Base-by-base conservation (phyloP, 2,329 filamentous ascomycete genomes). In the Calonectria pauciramosa region DNA sequence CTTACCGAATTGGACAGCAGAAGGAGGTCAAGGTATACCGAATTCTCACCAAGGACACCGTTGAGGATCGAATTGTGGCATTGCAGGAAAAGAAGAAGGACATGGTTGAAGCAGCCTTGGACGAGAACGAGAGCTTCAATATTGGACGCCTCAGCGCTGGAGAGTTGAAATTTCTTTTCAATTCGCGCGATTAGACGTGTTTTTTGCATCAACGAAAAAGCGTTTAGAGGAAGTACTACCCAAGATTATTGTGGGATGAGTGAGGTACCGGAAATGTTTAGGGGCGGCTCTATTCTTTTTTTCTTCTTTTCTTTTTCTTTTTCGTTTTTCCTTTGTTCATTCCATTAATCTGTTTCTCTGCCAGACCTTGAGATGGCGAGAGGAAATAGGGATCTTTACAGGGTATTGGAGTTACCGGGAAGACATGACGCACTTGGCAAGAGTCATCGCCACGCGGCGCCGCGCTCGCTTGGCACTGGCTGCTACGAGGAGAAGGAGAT, bases 1-100 rank as follows among this genome's bases (percentile, higher is more conserved):
- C 96, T 3, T 94, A 98, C 84, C 94, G 96, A 13, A 96, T 98
- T 78, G 96, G 96, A 0, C 96, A 98, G 85, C 86, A 89, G 77
- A 89, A 90, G 5, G 87, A 92, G 10, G 96, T 98, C 6, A 90
- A 92, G 70, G 93, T 98, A 1, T 95, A 98, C 82, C 93, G 95
- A 5, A 90, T 98, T 30, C 86, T 98, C 4, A 91, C 96, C 10
- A 84, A 92, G 79, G 89, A 91, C 8, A 98, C 96, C 0, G 94
- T 98, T 1, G 96, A 98, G 84, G 96, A 98, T 82, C 92, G 96
- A 10, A 98, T 98, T 76, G 87, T 96, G 38, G 89, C 89, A 30
- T 86, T 98, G 20, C 96, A 98, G 82, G 91, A 96, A 67, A 89
- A 91, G 83, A 98, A 98, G 87, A 91, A 94, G 28, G 88, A 91